Evolutionary conservation across 495 filamentous ascomycete species (phyloP).

Genomic region (Paragyromitra xinjiangensis): DNA sequence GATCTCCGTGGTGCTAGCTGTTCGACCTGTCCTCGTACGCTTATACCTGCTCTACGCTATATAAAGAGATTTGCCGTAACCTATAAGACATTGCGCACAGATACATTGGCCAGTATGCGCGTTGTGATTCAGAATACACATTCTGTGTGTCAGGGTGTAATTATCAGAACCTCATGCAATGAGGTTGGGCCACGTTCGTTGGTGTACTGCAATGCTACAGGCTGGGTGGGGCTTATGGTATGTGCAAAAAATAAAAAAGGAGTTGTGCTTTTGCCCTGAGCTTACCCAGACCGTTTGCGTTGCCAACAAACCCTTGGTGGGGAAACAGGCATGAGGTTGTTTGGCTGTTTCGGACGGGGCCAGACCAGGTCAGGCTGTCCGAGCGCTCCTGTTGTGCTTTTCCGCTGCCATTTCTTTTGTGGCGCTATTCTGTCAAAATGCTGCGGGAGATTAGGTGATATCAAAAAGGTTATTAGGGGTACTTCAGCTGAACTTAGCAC

Average conservation of each 20-base stretch:
- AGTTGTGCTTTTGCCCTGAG: not conserved
- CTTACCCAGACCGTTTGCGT: not conserved
- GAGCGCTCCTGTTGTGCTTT: conserved; percentile 8
- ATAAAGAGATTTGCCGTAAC: not conserved
- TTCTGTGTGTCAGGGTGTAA: not conserved
- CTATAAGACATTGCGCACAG: conserved; percentile 3
- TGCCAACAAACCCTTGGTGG: conserved; percentile 7
- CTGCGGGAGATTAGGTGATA: conserved; percentile 20
- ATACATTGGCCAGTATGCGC: not conserved
- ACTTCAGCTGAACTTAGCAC: conserved; percentile 6
- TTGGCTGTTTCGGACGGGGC: conserved; percentile 1
- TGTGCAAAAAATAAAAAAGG: not conserved
- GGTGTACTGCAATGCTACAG: not conserved
- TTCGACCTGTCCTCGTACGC: not conserved
- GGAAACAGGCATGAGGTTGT: conserved; percentile 4
- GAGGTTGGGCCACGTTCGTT: conserved; percentile 2
- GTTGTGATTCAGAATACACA: not conserved
- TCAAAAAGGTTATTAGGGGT: conserved; percentile 22
- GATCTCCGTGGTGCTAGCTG: not conserved
- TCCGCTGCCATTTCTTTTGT: conserved; percentile 4
- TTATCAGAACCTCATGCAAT: conserved; percentile 17
- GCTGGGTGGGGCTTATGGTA: not conserved
- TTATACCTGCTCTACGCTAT: conserved; percentile 8
- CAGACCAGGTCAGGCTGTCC: not conserved
- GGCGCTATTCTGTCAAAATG: conserved; percentile 9